Conservation (phyloP, 1,139 yeast species). For the Taphrina wiesneri region DNA sequence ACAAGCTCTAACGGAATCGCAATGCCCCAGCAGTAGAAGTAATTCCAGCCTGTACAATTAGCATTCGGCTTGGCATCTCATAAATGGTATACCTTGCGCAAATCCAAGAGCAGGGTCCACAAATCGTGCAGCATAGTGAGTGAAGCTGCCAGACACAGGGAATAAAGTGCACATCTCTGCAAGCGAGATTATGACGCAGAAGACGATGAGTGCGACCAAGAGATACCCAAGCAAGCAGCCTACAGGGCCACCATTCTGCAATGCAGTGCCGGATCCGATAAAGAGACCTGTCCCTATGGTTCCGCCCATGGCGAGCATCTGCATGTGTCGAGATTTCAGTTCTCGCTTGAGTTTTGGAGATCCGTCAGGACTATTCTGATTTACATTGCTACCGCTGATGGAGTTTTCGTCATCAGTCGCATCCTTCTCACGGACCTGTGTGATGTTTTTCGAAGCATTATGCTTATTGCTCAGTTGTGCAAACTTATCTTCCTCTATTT, state of each 20-base stretch:
- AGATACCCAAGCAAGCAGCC: constrained; percentile 60
- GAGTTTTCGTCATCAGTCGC: constrained; percentile 1
- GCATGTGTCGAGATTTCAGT: constrained; percentile 57
- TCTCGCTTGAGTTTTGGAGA: constrained; percentile 21
- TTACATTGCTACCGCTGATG: background rate
- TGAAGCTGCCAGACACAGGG: constrained; percentile 40
- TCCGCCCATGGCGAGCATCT: constrained; percentile 80
- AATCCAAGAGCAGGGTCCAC: constrained; percentile 48
- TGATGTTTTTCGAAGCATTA: background rate
- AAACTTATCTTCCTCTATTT: constrained; percentile 11
- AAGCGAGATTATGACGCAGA: constrained; percentile 70
- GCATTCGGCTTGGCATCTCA: background rate
- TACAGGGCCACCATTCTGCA: constrained; percentile 65
- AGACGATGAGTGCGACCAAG: constrained; percentile 62
- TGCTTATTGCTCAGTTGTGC: background rate
- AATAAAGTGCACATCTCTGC: constrained; percentile 86
- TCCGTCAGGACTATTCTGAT: background rate
- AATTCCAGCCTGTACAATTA: constrained; percentile 41
- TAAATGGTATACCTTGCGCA: constrained; percentile 50
- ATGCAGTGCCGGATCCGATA: constrained; percentile 71
- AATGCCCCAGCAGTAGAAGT: constrained; percentile 48
- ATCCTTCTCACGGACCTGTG: background rate
- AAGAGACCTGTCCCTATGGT: constrained; percentile 79
- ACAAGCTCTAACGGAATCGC: constrained; percentile 48
- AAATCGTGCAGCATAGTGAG: constrained; percentile 40